Conservation (phyloP, 441 rosid genomes). For the Theobroma grandiflorum region DNA sequence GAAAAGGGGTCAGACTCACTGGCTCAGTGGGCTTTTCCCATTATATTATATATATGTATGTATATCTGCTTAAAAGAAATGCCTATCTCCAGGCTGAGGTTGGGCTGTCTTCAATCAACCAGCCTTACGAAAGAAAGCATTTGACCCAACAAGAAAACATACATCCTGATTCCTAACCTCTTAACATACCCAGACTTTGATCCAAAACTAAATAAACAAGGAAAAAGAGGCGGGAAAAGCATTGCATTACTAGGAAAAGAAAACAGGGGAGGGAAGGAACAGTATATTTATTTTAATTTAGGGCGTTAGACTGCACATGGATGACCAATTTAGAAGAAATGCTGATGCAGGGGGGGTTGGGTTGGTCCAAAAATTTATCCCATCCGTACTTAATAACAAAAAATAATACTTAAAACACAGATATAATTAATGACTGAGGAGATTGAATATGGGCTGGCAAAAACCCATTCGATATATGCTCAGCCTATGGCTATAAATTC, state of each 20-base stretch:
- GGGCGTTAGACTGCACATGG: not conserved
- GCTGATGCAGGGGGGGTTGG: not conserved
- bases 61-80: too few relatives aligned
- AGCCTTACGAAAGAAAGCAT: not conserved
- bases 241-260: not conserved
- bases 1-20: not conserved
- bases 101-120: not conserved
- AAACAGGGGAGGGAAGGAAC: not conserved
- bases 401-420: not conserved
- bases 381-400: not conserved
- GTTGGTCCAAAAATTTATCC: slow-evolving; percentile 4
- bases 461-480: too few relatives aligned
- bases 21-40: not conserved
- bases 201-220: not conserved
- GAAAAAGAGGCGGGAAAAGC: not conserved
- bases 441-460: not conserved
- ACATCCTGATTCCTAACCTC: not conserved
- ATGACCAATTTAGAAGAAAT: not conserved
- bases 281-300: not conserved
- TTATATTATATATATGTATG: not conserved
- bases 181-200: too few relatives aligned
- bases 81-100: not conserved
- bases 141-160: not conserved
- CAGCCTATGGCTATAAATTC: slow-evolving; percentile 12
- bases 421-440: not conserved